phyloP scores from a whole-genome alignment of 169 alveolate genomes.

The Eimeria maxima region DNA sequence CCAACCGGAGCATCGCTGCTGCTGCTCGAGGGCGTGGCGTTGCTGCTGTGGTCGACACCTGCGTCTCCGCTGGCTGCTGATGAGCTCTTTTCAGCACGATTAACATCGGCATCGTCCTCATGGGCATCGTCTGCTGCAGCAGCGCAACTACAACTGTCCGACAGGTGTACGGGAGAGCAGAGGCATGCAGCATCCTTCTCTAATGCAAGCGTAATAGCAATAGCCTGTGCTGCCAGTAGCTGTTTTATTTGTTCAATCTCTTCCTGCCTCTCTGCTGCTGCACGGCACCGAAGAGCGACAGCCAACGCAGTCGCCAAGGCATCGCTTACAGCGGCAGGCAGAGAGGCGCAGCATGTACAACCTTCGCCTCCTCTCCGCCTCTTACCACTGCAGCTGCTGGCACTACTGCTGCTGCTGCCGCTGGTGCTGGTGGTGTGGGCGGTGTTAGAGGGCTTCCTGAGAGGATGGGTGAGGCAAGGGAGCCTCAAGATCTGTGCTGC shows the following conservation, averaged over 20 bases:
- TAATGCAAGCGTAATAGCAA: background rate
- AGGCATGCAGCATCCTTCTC: background rate
- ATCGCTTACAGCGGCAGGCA: conserved; percentile 64
- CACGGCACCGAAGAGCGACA: conserved; percentile 2
- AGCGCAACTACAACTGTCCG: background rate
- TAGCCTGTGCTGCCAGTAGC: background rate
- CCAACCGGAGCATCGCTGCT: background rate
- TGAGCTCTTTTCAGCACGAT: background rate
- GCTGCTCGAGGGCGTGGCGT: conserved; percentile 13
- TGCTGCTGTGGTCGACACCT: conserved; percentile 21
- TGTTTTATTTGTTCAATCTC: background rate
- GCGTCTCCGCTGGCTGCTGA: conserved; percentile 11
- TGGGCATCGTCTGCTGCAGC: background rate
- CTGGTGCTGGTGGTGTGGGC: background rate
- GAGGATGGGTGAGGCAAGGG: too few relatives aligned
- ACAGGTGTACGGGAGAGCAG: too few relatives aligned
- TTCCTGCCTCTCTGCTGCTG: too few relatives aligned
- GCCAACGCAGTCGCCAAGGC: conserved; percentile 41
- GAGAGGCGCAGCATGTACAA: conserved; percentile 33
- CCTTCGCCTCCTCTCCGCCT: background rate
- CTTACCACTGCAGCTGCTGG: background rate
- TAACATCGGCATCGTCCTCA: background rate
- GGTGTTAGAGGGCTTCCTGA: too few relatives aligned
- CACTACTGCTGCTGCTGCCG: background rate
- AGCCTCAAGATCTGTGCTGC: too few relatives aligned